phyloP scores from a whole-genome alignment of 345 rosid genomes.

The Brassica carinata region DNA sequence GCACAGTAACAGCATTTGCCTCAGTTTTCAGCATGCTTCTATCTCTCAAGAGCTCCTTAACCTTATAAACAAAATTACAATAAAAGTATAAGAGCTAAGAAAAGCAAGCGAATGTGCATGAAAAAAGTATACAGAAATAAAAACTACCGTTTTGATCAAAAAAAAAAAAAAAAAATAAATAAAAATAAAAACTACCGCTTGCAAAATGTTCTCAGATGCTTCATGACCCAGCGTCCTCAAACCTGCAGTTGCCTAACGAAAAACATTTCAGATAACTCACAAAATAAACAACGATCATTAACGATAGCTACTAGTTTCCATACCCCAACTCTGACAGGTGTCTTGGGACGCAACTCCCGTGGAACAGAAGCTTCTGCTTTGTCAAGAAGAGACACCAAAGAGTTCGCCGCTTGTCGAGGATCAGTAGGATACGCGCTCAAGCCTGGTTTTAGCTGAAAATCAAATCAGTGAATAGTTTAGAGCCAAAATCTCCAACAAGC shows the following conservation, averaged over 20 bases:
- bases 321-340: constrained; percentile 99
- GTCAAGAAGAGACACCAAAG: constrained; percentile 71
- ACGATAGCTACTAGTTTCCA: constrained; percentile 28
- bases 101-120: constrained; percentile 26
- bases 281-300: not conserved
- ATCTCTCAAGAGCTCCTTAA: constrained; percentile 77
- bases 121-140: not conserved
- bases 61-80: constrained; percentile 51
- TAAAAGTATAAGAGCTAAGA: constrained; percentile 3
- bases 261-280: not conserved
- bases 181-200: constrained; percentile 59
- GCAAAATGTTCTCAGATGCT: constrained; percentile 81
- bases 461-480: not conserved
- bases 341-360: constrained; percentile 64
- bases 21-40: constrained; percentile 74
- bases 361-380: constrained; percentile 89
- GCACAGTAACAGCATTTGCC: constrained; percentile 62
- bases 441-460: constrained; percentile 62
- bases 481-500: not conserved
- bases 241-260: constrained; percentile 88
- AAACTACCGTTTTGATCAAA: no score
- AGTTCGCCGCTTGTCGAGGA: constrained; percentile 71
- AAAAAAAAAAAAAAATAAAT: no score
- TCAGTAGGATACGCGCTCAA: constrained; percentile 81
- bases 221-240: constrained; percentile 81